Evolutionary conservation across 1,139 yeast species (phyloP).

Genomic region (Arxiozyma telluris): DNA sequence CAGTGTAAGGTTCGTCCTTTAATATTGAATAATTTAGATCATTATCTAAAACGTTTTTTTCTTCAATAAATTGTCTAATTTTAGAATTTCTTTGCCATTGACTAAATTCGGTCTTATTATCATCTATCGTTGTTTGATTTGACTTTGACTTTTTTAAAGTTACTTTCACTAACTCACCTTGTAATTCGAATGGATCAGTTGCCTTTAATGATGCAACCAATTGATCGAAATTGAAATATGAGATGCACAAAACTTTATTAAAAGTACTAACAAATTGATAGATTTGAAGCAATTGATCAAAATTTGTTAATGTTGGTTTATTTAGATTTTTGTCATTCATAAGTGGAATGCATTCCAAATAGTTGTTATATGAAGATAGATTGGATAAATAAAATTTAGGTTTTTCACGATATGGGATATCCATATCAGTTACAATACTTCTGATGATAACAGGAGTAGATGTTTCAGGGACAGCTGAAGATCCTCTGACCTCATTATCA

Average conservation of each 20-base stretch:
- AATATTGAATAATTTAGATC: constrained; percentile 14
- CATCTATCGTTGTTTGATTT: constrained; percentile 24
- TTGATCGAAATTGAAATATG: constrained; percentile 25
- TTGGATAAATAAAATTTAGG: constrained; percentile 16
- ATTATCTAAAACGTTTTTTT: constrained; percentile 7
- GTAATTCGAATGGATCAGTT: constrained; percentile 21
- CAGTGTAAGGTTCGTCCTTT: constrained; percentile 25
- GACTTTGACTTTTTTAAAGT: neutral
- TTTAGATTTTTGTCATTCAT: neutral
- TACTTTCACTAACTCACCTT: constrained; percentile 25
- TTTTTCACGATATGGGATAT: constrained; percentile 26
- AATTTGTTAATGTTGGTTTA: constrained; percentile 10
- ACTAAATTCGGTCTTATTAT: constrained; percentile 17
- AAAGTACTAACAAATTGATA: constrained; percentile 15
- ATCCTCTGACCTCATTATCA: constrained; percentile 2
- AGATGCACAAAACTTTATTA: constrained; percentile 15
- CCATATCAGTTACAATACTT: constrained; percentile 31
- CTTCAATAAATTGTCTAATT: constrained; percentile 16
- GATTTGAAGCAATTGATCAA: constrained; percentile 23
- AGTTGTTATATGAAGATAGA: constrained; percentile 16
- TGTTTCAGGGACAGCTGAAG: constrained; percentile 6
- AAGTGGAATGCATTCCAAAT: constrained; percentile 17
- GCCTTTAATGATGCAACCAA: constrained; percentile 25
- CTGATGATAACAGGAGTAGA: constrained; percentile 21
- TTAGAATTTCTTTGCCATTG: constrained; percentile 16